Evolutionary conservation across 2,329 filamentous ascomycete genomes (phyloP), one percentile per base, ranked within the genome.

Genomic region (Claviceps quebecensis): DNA sequence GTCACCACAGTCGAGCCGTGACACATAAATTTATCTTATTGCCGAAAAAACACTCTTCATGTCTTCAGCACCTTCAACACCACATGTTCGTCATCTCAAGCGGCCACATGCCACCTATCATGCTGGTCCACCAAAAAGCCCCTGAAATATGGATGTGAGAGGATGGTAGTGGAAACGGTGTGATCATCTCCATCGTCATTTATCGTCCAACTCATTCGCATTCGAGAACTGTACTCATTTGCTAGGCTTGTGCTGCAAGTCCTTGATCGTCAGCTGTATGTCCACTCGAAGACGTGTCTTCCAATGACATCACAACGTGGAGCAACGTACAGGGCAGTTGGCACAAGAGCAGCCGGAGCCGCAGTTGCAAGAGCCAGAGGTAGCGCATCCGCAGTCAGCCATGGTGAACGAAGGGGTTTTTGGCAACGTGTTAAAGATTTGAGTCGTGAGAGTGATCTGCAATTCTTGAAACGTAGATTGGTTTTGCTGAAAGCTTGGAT

Each of bases 381-480:
- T 58, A 57, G 67, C 58, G 56, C 69, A 72, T 59, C 68, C 69
- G 57, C 68, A 72, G 59, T 64, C 67, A 54, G 62, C 61, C 69
- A 72, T 72, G 58, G 54, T 70, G 61, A 63, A 9, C 47, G 13
- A 45, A 50, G 45, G 44, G 43, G 49, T 55, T 50, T 19, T 17
- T 22, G 17, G 19, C 39, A 19, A 9, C 47, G 54, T 56, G 50
- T n/a, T 48, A 13, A 3, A 9, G 26, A 34, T 8, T 5, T 34
- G 45, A 34, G 26, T 14, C 23, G 17, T 36, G 23, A 29, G 37
- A n/a, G 29, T 47, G 26, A 26, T 6, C 8, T 43, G 41, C 29
- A 14, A n/a, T 17, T 13, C 14, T 13, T 40, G 17, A 17, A 6
- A 40, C 13, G 19, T 16, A 13, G 17, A n/a, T 41, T 34, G 22